Base-by-base conservation (phyloP, 2,329 filamentous ascomycete genomes). In the Aspergillus udagawae region DNA sequence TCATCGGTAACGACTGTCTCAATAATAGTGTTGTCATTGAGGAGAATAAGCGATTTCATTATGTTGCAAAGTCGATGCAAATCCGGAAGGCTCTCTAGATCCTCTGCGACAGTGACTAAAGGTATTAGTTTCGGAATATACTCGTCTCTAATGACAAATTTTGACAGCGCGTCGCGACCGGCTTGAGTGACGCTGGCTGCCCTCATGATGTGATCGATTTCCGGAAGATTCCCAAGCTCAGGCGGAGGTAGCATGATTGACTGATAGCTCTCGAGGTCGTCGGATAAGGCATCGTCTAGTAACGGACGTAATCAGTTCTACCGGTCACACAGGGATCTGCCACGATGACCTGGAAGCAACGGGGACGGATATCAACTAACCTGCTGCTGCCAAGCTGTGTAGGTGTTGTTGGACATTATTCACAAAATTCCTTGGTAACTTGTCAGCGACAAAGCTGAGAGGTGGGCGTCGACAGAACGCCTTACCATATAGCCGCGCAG, bases 11-110 rank as follows among this genome's bases (percentile, higher is more conserved):
- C 92, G 14, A 93, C 89, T 65, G 91, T 88, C 75, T 99, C 94
- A 68, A 99, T 96, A 62, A 99, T 96, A 58, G 87, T 84, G 29
- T 89, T 96, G 72, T 99, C 94, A 77, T 97, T 99, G 61, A 97
- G 84, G 53, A 97, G 80, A 54, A 99, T 95, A 56, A 97, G 83
- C 58, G 89, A 89, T 80, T 99, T 99, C 90, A 97, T 94, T 72
- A 99, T 97, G 73, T 92, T 96, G 83, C 94, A 99, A 49, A 99
- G 80, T 50, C 90, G 86, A 73, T 97, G 94, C 59, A 99, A 79
- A 70, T 97, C 93, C 23, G 84, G 77, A 8, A 96, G 79, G 71
- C 90, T 92, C 75, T 99, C 91, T 58, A 96, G 83, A 67, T 96
- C 91, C 74, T 99, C 94, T 9, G 94, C 93, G 77, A 90, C 87